These are phyloP conservation scores for Huntiella bhutanensis DNA, from an alignment of 2,329 filamentous ascomycete species.

Conservation along the genomic window DNA sequence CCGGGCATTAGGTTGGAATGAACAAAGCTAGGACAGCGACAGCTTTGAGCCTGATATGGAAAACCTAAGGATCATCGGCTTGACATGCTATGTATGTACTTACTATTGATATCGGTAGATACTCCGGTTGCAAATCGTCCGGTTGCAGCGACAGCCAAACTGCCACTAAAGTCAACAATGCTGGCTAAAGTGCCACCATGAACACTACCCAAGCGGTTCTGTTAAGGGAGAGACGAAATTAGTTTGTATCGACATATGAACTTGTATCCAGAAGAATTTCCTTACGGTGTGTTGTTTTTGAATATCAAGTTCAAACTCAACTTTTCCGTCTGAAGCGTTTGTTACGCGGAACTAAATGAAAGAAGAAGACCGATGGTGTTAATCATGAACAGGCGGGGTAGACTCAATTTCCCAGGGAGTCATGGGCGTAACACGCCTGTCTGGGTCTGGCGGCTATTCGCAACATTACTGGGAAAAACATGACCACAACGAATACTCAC, in stretches of 20 bases:
- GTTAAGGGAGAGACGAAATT: neutral
- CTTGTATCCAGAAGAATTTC: neutral
- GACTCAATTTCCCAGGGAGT: no score
- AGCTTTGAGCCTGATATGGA: neutral
- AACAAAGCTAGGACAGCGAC: neutral
- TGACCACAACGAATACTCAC: conserved; percentile 16
- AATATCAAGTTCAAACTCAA: conserved; percentile 61
- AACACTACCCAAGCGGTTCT: conserved; percentile 61
- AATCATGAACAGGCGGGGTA: neutral
- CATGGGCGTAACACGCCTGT: no score
- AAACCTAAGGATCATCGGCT: no score
- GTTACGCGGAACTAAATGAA: conserved; percentile 44
- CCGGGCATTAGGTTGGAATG: neutral
- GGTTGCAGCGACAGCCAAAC: conserved; percentile 44
- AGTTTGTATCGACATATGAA: neutral
- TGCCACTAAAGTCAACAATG: conserved; percentile 49
- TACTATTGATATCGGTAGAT: conserved; percentile 45
- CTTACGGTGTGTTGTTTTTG: conserved; percentile 53
- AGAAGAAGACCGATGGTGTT: neutral
- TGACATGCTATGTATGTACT: neutral
- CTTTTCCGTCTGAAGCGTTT: conserved; percentile 43
- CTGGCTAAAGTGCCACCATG: conserved; percentile 66
- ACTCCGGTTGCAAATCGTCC: conserved; percentile 45
- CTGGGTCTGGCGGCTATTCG: no score
- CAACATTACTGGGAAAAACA: no score